phyloP scores from a whole-genome alignment of 768 basidiomycete genomes.

The Lentinula sp. region DNA sequence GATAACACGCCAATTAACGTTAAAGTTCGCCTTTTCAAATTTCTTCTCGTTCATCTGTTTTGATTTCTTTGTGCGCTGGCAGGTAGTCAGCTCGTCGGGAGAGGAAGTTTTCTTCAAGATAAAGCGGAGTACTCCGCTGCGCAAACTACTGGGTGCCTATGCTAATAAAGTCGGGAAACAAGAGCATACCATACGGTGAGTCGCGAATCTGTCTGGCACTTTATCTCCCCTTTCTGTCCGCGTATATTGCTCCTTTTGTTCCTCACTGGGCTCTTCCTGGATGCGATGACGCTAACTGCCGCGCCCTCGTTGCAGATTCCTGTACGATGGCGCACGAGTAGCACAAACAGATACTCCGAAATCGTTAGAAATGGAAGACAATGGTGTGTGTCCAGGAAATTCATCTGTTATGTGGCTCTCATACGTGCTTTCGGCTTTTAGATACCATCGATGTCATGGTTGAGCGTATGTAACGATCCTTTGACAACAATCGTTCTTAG shows the following conservation, averaged over 20 bases:
- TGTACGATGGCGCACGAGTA: slow-evolving; percentile 88
- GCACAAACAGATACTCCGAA: slow-evolving; percentile 83
- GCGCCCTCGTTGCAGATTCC: slow-evolving; percentile 47
- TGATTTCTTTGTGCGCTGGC: not conserved
- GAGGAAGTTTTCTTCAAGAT: slow-evolving; percentile 98
- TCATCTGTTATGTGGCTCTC: slow-evolving; percentile 1
- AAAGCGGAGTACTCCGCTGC: slow-evolving; percentile 86
- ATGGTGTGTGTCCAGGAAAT: slow-evolving; percentile 39
- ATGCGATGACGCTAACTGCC: slow-evolving; percentile 1
- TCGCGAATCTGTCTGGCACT: slow-evolving; percentile 6
- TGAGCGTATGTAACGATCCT: slow-evolving; percentile 62
- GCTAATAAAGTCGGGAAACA: slow-evolving; percentile 92
- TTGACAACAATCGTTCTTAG: slow-evolving; percentile 6
- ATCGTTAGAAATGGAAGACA: slow-evolving; percentile 85
- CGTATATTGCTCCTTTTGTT: not conserved
- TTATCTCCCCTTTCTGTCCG: not conserved
- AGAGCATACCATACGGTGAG: slow-evolving; percentile 80
- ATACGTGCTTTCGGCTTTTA: slow-evolving; percentile 17
- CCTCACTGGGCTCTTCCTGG: not conserved
- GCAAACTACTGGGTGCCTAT: slow-evolving; percentile 90
- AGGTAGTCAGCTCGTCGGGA: slow-evolving; percentile 73
- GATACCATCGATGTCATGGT: slow-evolving; percentile 98
- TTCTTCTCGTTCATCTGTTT: not conserved
- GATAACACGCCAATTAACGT: slow-evolving; percentile 70
- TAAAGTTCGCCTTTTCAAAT: slow-evolving; percentile 41